These are phyloP conservation scores for Lepidium aucheri DNA, from an alignment of 345 rosid genomes.

Conservation along the genomic window DNA sequence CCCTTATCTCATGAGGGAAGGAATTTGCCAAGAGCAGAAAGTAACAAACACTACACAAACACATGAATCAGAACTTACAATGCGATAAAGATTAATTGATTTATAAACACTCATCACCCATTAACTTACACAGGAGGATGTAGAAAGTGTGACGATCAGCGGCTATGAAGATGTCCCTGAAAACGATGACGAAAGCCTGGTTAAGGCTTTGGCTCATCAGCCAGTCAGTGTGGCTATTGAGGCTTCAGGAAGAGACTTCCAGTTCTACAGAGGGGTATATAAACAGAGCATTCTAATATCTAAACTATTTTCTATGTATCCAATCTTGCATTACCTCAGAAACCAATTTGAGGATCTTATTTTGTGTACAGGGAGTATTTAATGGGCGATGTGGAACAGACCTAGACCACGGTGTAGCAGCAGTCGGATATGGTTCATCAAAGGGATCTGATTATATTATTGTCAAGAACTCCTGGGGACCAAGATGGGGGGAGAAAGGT, in stretches of 20 bases:
- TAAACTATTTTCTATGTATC: not conserved
- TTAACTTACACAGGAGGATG: slow-evolving; percentile 40
- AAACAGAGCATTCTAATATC: not conserved
- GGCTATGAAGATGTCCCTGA: slow-evolving; percentile 61
- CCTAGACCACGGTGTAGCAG: slow-evolving; percentile 72
- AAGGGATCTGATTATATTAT: slow-evolving; percentile 56
- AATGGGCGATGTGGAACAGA: slow-evolving; percentile 60
- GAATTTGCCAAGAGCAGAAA: slow-evolving; percentile 51
- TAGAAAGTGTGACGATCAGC: slow-evolving; percentile 48
- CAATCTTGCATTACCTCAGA: not conserved
- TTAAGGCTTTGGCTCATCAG: slow-evolving; percentile 70
- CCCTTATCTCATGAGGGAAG: slow-evolving; percentile 56
- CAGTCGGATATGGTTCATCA: slow-evolving; percentile 72
- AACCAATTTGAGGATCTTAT: not conserved
- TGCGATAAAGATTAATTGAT: not conserved
- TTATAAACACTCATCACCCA: not conserved
- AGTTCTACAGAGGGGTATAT: slow-evolving; percentile 67
- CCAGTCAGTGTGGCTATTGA: slow-evolving; percentile 81
- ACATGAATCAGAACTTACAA: not conserved
- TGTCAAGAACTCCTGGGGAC: slow-evolving; percentile 90
- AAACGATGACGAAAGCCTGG: slow-evolving; percentile 47
- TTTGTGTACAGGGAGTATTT: slow-evolving; percentile 57
- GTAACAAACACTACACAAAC: slow-evolving; percentile 26
- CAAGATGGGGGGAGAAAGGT: slow-evolving; percentile 80
- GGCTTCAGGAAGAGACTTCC: slow-evolving; percentile 71